phyloP scores from a whole-genome alignment of 2,329 filamentous ascomycete genomes.

The Macrophomina pseudophaseolina region DNA sequence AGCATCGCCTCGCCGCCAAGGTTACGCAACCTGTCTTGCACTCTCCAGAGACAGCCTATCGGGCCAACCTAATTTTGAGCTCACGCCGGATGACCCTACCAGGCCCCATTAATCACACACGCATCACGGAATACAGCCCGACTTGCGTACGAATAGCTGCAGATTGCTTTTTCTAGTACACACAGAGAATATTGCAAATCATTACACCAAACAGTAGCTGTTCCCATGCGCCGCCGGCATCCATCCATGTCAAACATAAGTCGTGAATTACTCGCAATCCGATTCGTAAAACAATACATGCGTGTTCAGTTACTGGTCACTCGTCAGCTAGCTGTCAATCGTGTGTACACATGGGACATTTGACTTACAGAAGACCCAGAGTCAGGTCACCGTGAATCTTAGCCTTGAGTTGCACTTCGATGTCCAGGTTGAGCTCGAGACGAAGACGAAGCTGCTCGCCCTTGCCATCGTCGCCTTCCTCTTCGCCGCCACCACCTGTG shows the following conservation, averaged over 20 bases:
- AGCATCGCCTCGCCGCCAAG: slow-evolving; percentile 17
- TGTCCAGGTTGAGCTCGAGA: slow-evolving; percentile 65
- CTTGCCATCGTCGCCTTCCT: slow-evolving; percentile 44
- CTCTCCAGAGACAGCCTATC: slow-evolving; percentile 9
- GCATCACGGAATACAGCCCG: not conserved
- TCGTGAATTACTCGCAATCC: slow-evolving; percentile 12
- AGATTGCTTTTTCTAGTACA: slow-evolving; percentile 21
- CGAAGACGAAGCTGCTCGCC: slow-evolving; percentile 61
- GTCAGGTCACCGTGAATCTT: slow-evolving; percentile 69
- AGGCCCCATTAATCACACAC: not conserved
- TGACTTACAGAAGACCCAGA: slow-evolving; percentile 58
- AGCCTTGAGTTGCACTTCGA: slow-evolving; percentile 68
- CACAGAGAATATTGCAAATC: not conserved
- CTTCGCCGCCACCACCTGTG: slow-evolving; percentile 48
- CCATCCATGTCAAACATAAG: slow-evolving; percentile 13
- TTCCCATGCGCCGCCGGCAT: slow-evolving; percentile 17
- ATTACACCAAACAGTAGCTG: slow-evolving; percentile 5
- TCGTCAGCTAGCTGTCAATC: slow-evolving; percentile 4
- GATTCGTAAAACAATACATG: not conserved
- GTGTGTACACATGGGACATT: not conserved
- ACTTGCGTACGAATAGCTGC: not conserved
- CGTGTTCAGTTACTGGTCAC: slow-evolving; percentile 26
- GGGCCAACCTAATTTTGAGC: slow-evolving; percentile 12
- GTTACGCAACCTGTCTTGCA: not conserved
- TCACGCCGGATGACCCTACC: not conserved